Base-by-base conservation (phyloP, 441 rosid species). In the Pelargonium citronellum region DNA sequence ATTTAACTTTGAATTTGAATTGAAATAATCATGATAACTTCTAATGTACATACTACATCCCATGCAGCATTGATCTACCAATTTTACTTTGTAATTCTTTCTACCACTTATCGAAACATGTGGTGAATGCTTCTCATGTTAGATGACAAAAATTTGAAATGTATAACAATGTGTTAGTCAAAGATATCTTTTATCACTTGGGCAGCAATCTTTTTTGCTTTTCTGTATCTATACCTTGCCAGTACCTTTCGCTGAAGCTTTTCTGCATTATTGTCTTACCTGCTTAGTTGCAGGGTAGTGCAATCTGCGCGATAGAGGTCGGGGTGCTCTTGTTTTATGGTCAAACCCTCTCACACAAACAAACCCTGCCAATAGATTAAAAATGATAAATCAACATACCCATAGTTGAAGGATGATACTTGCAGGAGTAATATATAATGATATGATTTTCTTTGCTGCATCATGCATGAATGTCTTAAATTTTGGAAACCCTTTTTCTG, bases 281-380 rank as follows among this genome's bases (percentile, higher is more conserved):
- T 77, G 13, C 82, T 78, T 89, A 74, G 92, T 92, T 53, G 87
- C 87, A 7, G 94, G 78, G n/a, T 84, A 83, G 79, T 95, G 99
- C 79, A 95, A 76, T 76, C 99, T 86, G 69, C 85, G 87, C 64
- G 72, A 71, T 41, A 92, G 85, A 17, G 99, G 99, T n/a, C 89
- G 84, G 7, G 98, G 97, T 66, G 98, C 96, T 75, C 91, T 73
- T 68, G 82, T 69, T 73, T 81, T 80, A 47, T 76, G 90, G 47
- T 95, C 96, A 71, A 95, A 95, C 30, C 97, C 98, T 66, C 98
- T 87, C 49, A 95, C 96, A 69, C 99, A 95, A 69, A 95, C 94
- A 76, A 91, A 95, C 68, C 98, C 98, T 95, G 87, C 85, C 79
- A 61, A 75, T 44, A 60, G 67, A 51, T 30, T 69, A 74, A 69